Base-by-base conservation (phyloP, 108 stramenopile species). In the Poteriospumella lacustris region DNA sequence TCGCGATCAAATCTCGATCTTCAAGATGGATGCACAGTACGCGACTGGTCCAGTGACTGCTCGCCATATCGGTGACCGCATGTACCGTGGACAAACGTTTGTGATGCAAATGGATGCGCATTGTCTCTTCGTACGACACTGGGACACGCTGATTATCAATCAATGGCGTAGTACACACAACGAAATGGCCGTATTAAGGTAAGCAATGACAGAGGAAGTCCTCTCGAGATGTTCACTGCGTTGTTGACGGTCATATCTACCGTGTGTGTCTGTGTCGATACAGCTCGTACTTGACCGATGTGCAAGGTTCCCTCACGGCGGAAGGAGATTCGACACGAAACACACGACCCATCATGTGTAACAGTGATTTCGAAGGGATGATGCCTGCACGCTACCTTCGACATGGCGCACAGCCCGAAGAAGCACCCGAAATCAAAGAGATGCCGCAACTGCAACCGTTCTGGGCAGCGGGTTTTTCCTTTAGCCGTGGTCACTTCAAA, bases 31-130 rank as follows among this genome's bases (percentile, higher is more conserved):
- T 64, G 89, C 92, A 0, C 52, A 42, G 43, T 70, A 90, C 29
- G 90, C 92, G 9, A 86, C 91, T 15, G 94, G 94, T 19, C 92
- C 94, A 0, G 90, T 91, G 39, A 92, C 92, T 84, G 94, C 94
- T 19, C 79, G 94, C 9, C 91, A 92, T 79, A 76, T 95, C 34
- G 94, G 89, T 2, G 80, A 91, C 81, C 85, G 94, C 19, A 78
- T 91, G 60, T 92, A 92, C 68, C 82, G 91, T 43, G 91, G 90
- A 0, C 89, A 92, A 77, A 88, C 87, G 43, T 92, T 87, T 76
- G 87, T 86, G 26, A 80, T 91, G 85, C 91, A 92, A 79, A 73
- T 88, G 31, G 89, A 91, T 78, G 86, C 89, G 1, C 88, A 89
- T 59, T 78, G 89, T 47, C 70, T 70, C 24, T 89, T 91, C 59